phyloP scores from a whole-genome alignment of 768 basidiomycete species.

The Suillus brevipes region DNA sequence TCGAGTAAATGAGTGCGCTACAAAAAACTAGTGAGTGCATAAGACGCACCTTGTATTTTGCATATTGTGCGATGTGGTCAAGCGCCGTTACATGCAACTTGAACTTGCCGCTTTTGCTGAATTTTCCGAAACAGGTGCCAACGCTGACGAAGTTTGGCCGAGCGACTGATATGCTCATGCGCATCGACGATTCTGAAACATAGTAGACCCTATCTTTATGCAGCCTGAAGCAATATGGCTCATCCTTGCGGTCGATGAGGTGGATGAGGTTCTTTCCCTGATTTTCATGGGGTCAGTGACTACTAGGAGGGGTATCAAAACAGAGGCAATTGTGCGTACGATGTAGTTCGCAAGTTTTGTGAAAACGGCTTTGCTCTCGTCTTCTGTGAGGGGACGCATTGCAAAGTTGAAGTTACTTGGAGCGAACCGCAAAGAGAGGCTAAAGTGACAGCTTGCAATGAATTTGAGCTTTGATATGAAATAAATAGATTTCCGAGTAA shows the following conservation, averaged over 20 bases:
- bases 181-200: slow-evolving; percentile 93
- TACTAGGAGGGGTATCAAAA: background rate
- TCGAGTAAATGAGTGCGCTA: background rate
- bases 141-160: slow-evolving; percentile 89
- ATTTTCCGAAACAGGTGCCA: slow-evolving; percentile 97
- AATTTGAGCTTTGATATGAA: slow-evolving; percentile 1
- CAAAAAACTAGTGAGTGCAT: background rate
- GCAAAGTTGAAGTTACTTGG: slow-evolving; percentile 18
- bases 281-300: background rate
- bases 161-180: slow-evolving; percentile 87
- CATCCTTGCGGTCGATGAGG: slow-evolving; percentile 91
- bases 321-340: slow-evolving; percentile 43
- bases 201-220: slow-evolving; percentile 96
- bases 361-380: slow-evolving; percentile 95
- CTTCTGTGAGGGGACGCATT: slow-evolving; percentile 96
- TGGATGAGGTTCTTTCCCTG: slow-evolving; percentile 97
- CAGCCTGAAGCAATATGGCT: slow-evolving; percentile 92
- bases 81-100: slow-evolving; percentile 93
- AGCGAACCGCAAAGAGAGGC: background rate
- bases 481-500: slow-evolving; percentile 6
- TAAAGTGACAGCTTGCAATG: slow-evolving; percentile 7
- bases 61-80: slow-evolving; percentile 93
- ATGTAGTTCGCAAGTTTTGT: slow-evolving; percentile 98
- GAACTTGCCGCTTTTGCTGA: slow-evolving; percentile 96
- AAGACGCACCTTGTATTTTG: slow-evolving; percentile 86